These are phyloP conservation scores for Kazachstania viticola DNA, from an alignment of 805 yeast species.

Conservation along the genomic window DNA sequence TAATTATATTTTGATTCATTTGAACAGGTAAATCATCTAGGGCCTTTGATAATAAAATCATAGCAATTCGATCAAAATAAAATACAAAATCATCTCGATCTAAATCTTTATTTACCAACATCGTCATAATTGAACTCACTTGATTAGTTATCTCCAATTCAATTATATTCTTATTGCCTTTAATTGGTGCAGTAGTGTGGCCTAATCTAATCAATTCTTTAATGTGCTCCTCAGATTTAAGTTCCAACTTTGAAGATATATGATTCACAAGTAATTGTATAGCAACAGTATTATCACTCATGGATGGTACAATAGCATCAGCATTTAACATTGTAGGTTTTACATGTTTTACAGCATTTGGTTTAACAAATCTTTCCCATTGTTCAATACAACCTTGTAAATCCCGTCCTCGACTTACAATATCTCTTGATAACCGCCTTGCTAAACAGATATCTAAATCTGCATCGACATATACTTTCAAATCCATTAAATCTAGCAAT, in stretches of 20 bases:
- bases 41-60: slow-evolving; percentile 56
- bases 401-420: slow-evolving; percentile 76
- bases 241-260: slow-evolving; percentile 54
- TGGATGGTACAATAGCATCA: slow-evolving; percentile 84
- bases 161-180: slow-evolving; percentile 14
- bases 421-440: slow-evolving; percentile 78
- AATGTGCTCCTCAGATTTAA: slow-evolving; percentile 60
- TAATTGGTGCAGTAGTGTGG: slow-evolving; percentile 6
- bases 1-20: slow-evolving; percentile 30
- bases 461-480: slow-evolving; percentile 85
- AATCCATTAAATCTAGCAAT: slow-evolving; percentile 64
- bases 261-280: slow-evolving; percentile 71
- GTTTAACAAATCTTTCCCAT: slow-evolving; percentile 88
- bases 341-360: slow-evolving; percentile 69
- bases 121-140: slow-evolving; percentile 57
- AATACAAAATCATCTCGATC: slow-evolving; percentile 71
- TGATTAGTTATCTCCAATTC: slow-evolving; percentile 45
- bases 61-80: slow-evolving; percentile 74
- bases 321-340: slow-evolving; percentile 58
- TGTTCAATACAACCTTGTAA: slow-evolving; percentile 71
- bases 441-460: slow-evolving; percentile 89
- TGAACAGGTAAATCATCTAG: slow-evolving; percentile 39
- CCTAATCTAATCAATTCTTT: slow-evolving; percentile 44
- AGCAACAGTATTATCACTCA: slow-evolving; percentile 73
- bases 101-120: slow-evolving; percentile 45